Conservation (phyloP, 441 rosid genomes). For the Omphalea diandra region DNA sequence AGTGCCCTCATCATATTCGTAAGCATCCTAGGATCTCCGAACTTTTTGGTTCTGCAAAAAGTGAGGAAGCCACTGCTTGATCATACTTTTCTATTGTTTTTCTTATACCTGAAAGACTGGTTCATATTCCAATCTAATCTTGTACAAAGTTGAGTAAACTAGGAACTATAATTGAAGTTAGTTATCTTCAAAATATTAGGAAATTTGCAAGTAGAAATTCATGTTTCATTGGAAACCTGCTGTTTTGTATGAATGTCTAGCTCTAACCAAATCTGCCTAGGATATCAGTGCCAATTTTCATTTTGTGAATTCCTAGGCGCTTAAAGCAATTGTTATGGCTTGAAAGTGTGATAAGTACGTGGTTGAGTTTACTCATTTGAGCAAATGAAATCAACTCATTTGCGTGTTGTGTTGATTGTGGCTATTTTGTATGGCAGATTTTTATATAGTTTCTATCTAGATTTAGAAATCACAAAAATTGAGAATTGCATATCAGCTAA, state of each 20-base stretch:
- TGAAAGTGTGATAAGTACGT: background rate
- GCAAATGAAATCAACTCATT: too few species aligned
- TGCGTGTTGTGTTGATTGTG: too few species aligned
- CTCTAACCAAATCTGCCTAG: background rate
- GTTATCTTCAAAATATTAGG: background rate
- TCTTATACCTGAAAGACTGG: background rate
- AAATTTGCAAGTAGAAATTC: background rate
- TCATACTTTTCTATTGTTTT: background rate
- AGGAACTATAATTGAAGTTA: background rate
- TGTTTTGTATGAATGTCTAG: background rate
- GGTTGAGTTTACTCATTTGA: background rate
- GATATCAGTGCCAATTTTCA: background rate
- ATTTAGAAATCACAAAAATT: background rate
- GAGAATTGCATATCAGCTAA: background rate
- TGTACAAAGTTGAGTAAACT: background rate
- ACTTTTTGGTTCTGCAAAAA: conserved; percentile 60
- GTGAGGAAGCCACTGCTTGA: conserved; percentile 7
- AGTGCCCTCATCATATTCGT: conserved; percentile 76
- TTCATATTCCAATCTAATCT: background rate
- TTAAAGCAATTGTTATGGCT: background rate
- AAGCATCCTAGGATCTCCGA: conserved; percentile 50
- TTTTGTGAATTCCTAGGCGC: background rate
- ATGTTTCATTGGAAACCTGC: background rate
- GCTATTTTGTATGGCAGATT: background rate
- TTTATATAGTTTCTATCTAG: background rate